Conservation (phyloP, 2,329 filamentous ascomycete genomes). For the Colletotrichum costaricense region DNA sequence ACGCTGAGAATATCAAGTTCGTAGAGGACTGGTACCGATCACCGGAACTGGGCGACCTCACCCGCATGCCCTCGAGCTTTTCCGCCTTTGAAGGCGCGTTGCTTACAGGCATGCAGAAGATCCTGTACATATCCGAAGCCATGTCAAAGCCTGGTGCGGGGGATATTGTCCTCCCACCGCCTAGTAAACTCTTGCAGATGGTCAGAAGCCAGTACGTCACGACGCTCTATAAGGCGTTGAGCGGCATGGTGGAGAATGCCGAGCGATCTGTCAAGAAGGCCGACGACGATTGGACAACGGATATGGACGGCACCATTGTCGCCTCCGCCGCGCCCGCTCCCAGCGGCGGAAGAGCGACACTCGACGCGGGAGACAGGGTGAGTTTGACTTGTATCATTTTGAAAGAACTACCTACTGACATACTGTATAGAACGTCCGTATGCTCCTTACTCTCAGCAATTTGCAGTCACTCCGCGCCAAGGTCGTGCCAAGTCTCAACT, state of each 20-base stretch:
- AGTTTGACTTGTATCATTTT: conserved; percentile 41
- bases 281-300: conserved; percentile 70
- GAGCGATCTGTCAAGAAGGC: conserved; percentile 77
- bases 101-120: conserved; percentile 90
- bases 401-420: conserved; percentile 38
- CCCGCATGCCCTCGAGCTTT: conserved; percentile 90
- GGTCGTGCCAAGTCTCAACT: conserved; percentile 87
- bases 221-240: conserved; percentile 92
- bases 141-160: conserved; percentile 78
- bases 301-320: conserved; percentile 54
- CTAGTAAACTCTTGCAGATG: conserved; percentile 88
- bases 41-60: conserved; percentile 84
- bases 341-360: conserved; percentile 56
- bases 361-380: conserved; percentile 68
- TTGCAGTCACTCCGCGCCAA: conserved; percentile 84
- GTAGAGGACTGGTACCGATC: conserved; percentile 95
- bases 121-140: conserved; percentile 91
- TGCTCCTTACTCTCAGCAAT: conserved; percentile 94
- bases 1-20: conserved; percentile 91
- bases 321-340: conserved; percentile 48
- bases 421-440: conserved; percentile 79
- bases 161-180: conserved; percentile 86
- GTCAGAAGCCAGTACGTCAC: conserved; percentile 93
- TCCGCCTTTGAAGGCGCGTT: conserved; percentile 86
- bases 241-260: conserved; percentile 97